A percentile compares a stretch with the other conserved stretches of the same genome.
Evolutionary conservation across 805 yeast species (phyloP).

Genomic region (Lipomyces yamadae): DNA sequence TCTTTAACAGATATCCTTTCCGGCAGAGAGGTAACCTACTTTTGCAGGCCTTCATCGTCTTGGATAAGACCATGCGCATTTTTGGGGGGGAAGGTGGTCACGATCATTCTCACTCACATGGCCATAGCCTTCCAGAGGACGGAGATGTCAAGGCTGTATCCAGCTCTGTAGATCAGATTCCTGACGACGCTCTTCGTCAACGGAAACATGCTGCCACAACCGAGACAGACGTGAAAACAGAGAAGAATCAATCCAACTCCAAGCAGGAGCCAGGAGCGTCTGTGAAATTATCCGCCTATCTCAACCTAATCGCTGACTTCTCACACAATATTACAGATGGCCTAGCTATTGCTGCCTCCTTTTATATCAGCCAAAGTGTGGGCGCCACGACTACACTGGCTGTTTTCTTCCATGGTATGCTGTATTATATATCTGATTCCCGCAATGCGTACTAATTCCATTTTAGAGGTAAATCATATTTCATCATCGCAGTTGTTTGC

Average conservation of each 20-base stretch:
- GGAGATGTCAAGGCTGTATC: constrained; percentile 12
- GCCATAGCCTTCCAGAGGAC: constrained; percentile 44
- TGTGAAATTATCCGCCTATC: constrained; percentile 58
- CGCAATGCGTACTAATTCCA: neutral
- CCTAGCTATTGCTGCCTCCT: constrained; percentile 71
- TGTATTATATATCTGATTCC: neutral
- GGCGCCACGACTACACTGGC: constrained; percentile 76
- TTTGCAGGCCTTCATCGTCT: constrained; percentile 52
- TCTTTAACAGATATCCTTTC: neutral
- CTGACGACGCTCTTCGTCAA: constrained; percentile 16
- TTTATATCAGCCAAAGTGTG: constrained; percentile 60
- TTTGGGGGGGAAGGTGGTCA: constrained; percentile 45
- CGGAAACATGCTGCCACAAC: constrained; percentile 8
- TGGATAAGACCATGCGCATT: constrained; percentile 66
- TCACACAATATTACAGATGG: constrained; percentile 81
- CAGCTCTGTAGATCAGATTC: constrained; percentile 9
- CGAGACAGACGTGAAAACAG: constrained; percentile 1
- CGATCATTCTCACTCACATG: constrained; percentile 55
- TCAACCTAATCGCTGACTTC: constrained; percentile 71
- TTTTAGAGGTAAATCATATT: neutral
- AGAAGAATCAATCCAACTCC: neutral
- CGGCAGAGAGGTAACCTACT: neutral
- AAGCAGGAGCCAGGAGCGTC: constrained; percentile 38
- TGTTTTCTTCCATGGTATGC: constrained; percentile 63
- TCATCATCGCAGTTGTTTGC: neutral